Evolutionary conservation across 768 basidiomycete genomes (phyloP), one percentile per base, ranked within the genome.

Genomic region (Naganishia vaughanmartiniae): DNA sequence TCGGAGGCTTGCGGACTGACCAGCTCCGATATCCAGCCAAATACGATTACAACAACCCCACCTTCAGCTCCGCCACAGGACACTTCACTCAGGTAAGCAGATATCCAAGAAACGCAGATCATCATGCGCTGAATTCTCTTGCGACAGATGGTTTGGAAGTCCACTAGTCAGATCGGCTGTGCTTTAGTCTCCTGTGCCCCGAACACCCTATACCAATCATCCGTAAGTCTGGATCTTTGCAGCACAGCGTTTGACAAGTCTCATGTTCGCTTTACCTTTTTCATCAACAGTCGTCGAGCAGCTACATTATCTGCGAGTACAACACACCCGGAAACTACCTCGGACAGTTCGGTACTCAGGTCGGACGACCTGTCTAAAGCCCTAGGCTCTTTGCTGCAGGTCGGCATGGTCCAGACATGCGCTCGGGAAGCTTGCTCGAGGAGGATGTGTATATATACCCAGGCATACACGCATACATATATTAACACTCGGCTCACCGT

Each of bases 101-200:
- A 17, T 17, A 46, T 31, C 9, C 45, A 28, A 21, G n/a, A 26
- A 42, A 15, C 14, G 7, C 21, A 48, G 24, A 28, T 9, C 24
- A 42, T 4, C 33, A 7, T 26, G 5, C 48, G 66, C n/a, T 56
- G 26, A 48, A 26, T 10, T 26, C 2, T 15, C 36, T 28, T 19
- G 34, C 26, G 14, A 1, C 54, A 72, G 60, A 71, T 74, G 42
- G 75, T 79, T 14, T 78, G 79, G 79, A 73, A 76, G 66, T 65
- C 58, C 12, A 79, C 77, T 10, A 74, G 66, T 21, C 31, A 76
- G 54, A n/a, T 79, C 51, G 78, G 79, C 0, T 80, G 79, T 60
- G 78, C 77, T 0, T n/a, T 73, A 26, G 53, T 68, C 6, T 34
- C 48, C 11, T 80, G 79, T 58, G 46, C 75, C 3, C 67, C 72